Percentiles rank a stretch among this genome's conserved stretches.
Evolutionary conservation across 2,329 filamentous ascomycete genomes (phyloP).

Genomic region (Pseudogymnoascus sp.): DNA sequence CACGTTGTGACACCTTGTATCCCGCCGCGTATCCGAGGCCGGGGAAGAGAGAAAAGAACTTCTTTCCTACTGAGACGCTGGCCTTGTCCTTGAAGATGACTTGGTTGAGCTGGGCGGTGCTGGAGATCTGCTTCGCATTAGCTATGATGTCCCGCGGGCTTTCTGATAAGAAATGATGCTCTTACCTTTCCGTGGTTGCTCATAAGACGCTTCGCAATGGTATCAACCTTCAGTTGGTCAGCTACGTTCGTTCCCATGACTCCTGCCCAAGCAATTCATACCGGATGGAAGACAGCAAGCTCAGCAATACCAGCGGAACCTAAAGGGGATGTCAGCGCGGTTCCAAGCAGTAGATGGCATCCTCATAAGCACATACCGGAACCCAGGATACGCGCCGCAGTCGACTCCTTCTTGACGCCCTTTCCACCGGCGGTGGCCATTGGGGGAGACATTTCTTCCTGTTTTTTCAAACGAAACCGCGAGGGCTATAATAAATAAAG

Average conservation of each 20-base stretch:
- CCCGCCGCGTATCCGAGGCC: slow-evolving; percentile 94
- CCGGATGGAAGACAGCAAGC: slow-evolving; percentile 86
- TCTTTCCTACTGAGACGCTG: slow-evolving; percentile 57
- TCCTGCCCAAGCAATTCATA: slow-evolving; percentile 34
- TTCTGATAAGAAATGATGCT: slow-evolving; percentile 10
- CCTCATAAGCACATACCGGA: slow-evolving; percentile 57
- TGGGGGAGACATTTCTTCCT: slow-evolving; percentile 10
- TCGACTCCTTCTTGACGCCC: slow-evolving; percentile 77
- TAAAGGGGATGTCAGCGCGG: slow-evolving; percentile 34
- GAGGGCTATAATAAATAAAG: background rate
- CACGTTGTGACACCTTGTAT: slow-evolving; percentile 91
- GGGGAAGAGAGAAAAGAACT: slow-evolving; percentile 94
- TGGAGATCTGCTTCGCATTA: slow-evolving; percentile 42
- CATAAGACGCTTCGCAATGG: slow-evolving; percentile 98
- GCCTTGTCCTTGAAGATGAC: slow-evolving; percentile 94
- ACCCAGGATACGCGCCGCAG: slow-evolving; percentile 77
- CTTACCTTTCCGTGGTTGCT: slow-evolving; percentile 79
- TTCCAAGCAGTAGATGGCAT: slow-evolving; percentile 1
- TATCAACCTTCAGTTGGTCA: slow-evolving; percentile 67
- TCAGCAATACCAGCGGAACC: slow-evolving; percentile 90
- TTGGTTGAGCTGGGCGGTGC: slow-evolving; percentile 63
- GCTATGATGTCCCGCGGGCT: slow-evolving; percentile 20
- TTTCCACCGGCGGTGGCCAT: slow-evolving; percentile 38
- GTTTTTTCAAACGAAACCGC: slow-evolving; percentile 5
- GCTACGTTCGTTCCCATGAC: slow-evolving; percentile 15